Conservation (phyloP, 2,329 filamentous ascomycete genomes). For the Colletotrichum sp. region DNA sequence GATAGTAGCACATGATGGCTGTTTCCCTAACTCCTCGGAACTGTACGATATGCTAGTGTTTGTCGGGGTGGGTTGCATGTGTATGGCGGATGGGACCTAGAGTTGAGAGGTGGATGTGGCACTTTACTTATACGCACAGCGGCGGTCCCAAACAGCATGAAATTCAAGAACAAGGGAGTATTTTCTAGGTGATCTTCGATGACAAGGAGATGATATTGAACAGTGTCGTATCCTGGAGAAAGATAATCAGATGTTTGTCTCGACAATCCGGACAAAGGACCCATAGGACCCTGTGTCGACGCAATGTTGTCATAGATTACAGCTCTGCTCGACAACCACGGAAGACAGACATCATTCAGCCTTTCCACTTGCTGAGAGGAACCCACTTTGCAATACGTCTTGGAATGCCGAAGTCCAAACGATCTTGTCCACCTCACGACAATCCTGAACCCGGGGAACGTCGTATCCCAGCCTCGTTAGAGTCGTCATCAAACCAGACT, state of each 20-base stretch:
- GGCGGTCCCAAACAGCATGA: neutral
- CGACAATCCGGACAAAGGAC: neutral
- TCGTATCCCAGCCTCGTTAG: constrained; percentile 33
- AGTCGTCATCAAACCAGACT: constrained; percentile 24
- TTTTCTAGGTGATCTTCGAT: neutral
- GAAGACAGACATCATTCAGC: neutral
- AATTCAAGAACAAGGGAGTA: neutral
- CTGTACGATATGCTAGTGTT: neutral
- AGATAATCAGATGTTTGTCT: neutral
- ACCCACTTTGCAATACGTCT: constrained; percentile 23
- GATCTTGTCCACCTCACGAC: constrained; percentile 26
- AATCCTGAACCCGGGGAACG: constrained; percentile 30
- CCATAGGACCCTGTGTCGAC: neutral
- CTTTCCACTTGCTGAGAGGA: neutral
- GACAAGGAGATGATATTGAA: neutral
- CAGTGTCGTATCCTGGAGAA: neutral
- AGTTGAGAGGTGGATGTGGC: neutral
- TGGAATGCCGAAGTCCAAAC: constrained; percentile 33
- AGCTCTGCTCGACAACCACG: neutral
- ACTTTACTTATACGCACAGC: neutral
- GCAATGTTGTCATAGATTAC: neutral
- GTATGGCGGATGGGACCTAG: neutral
- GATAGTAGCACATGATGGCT: constrained; percentile 26
- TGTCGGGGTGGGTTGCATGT: neutral
- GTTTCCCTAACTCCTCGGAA: neutral